phyloP scores from a whole-genome alignment of 169 alveolate species.

The Plasmodium ovale region DNA sequence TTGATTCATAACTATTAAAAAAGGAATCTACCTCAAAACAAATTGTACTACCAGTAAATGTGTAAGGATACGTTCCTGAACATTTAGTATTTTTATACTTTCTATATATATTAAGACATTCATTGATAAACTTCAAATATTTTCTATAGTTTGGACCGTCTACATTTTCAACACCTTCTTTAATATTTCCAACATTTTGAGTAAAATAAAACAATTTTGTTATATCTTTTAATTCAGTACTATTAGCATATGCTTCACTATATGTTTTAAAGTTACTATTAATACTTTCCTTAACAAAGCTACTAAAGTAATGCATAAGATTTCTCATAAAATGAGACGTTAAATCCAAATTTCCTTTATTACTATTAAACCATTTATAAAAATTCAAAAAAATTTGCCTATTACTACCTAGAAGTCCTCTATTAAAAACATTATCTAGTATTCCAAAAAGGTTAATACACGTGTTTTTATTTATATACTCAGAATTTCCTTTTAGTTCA shows the following conservation, averaged over 20 bases:
- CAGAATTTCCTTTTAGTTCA: background rate
- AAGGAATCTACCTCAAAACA: background rate
- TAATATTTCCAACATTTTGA: background rate
- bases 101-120: background rate
- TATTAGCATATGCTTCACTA: background rate
- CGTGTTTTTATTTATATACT: background rate
- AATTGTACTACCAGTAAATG: background rate
- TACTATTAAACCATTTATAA: background rate
- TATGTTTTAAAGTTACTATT: background rate
- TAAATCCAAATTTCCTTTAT: background rate
- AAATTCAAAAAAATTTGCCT: background rate
- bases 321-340: background rate
- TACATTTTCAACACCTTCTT: background rate
- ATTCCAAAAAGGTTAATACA: background rate
- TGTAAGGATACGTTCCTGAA: background rate
- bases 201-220: slow-evolving; percentile 2
- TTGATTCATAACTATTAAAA: background rate
- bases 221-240: background rate
- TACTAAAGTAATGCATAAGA: background rate
- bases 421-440: background rate
- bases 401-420: background rate
- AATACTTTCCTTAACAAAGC: background rate
- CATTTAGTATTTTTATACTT: background rate
- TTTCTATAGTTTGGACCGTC: background rate
- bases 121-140: background rate